Percentiles rank a stretch among this genome's conserved stretches.
Evolutionary conservation across 257 asterid genomes (phyloP).

Genomic region (Solanum arcanum): DNA sequence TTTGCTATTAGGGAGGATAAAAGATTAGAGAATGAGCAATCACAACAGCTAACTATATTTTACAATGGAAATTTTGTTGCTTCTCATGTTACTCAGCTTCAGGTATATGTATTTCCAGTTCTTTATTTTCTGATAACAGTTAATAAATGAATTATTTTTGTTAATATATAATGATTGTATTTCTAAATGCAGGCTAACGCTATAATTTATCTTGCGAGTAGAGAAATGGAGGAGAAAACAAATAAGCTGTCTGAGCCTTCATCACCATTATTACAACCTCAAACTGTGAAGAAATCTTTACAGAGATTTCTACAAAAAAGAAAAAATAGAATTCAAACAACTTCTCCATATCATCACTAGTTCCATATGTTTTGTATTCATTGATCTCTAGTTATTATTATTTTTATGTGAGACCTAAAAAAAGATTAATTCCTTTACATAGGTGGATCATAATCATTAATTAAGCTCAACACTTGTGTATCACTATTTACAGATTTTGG

Average conservation of each 20-base stretch:
- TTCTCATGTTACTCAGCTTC: constrained; percentile 40
- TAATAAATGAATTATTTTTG: no score
- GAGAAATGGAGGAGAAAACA: neutral
- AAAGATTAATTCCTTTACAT: no score
- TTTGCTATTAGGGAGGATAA: neutral
- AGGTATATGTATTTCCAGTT: neutral
- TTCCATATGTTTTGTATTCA: neutral
- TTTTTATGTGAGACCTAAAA: no score
- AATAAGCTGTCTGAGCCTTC: neutral
- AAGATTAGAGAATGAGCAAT: neutral
- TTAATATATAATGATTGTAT: no score
- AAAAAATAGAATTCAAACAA: constrained; percentile 6
- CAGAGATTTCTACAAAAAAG: constrained; percentile 23
- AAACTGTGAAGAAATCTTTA: constrained; percentile 9
- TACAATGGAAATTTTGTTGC: constrained; percentile 34
- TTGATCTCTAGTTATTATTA: neutral
- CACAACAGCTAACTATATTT: constrained; percentile 33
- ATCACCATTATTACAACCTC: neutral
- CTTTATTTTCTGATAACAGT: no score
- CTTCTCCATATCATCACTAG: constrained; percentile 7
- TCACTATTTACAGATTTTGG: no score
- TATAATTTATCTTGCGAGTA: constrained; percentile 12
- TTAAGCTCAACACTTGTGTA: no score
- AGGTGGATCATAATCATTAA: no score
- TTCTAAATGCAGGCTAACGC: neutral